phyloP scores from a whole-genome alignment of 1,284 basidiomycete genomes.

The Boletus holoroseus region DNA sequence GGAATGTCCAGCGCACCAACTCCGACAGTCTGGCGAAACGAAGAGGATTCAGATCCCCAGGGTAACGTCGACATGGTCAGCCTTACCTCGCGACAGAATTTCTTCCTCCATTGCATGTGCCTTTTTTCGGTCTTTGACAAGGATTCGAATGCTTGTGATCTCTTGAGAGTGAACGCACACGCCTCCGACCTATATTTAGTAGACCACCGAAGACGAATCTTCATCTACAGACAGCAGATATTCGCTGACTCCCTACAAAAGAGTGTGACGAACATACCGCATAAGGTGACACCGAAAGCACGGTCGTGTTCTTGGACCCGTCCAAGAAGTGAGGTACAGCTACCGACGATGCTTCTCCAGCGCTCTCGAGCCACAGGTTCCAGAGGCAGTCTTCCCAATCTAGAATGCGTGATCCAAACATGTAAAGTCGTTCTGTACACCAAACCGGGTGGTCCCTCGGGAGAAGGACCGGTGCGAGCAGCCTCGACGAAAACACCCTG shows the following conservation, averaged over 20 bases:
- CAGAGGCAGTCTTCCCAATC: conserved; percentile 69
- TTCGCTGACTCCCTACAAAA: background rate
- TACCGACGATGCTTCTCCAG: conserved; percentile 37
- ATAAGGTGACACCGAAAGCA: conserved; percentile 17
- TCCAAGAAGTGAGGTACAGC: conserved; percentile 26
- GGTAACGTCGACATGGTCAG: background rate
- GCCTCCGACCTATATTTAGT: conserved; percentile 48
- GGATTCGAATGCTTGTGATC: conserved; percentile 36
- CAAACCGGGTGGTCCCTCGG: conserved; percentile 48
- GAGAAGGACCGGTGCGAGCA: conserved; percentile 45
- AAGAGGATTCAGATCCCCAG: conserved; percentile 2
- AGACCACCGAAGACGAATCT: conserved; percentile 41
- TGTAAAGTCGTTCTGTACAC: conserved; percentile 59
- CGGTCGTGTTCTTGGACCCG: conserved; percentile 6
- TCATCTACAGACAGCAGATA: conserved; percentile 27
- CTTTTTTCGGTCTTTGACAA: conserved; percentile 29
- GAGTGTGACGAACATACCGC: conserved; percentile 8
- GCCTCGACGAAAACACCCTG: conserved; percentile 32
- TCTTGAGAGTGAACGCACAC: conserved; percentile 48
- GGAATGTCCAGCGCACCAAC: conserved; percentile 16
- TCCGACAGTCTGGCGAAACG: conserved; percentile 20
- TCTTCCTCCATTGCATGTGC: conserved; percentile 39
- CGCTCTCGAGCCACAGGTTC: conserved; percentile 56
- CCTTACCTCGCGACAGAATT: conserved; percentile 40
- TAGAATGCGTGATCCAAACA: conserved; percentile 39